Percentiles rank a stretch among this genome's conserved stretches.
Evolutionary conservation across 345 rosid species (phyloP).

Genomic region (Passiflora organensis): DNA sequence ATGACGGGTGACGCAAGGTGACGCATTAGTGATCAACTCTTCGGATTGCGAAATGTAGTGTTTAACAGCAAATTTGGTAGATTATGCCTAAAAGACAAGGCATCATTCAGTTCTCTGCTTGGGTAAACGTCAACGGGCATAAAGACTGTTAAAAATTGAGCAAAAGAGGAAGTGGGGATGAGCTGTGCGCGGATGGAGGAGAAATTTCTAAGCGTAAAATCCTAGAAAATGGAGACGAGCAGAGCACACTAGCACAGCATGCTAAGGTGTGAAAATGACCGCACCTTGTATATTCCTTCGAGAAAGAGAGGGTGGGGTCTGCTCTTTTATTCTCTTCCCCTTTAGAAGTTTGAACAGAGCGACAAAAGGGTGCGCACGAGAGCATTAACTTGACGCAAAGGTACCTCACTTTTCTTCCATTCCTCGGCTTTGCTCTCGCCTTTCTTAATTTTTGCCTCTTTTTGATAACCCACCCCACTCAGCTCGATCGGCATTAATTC

Average conservation of each 20-base stretch:
- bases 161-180: neutral
- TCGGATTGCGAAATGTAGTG: too few species aligned
- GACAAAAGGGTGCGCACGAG: slow-evolving; percentile 41
- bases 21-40: too few species aligned
- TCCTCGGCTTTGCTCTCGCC: slow-evolving; percentile 1
- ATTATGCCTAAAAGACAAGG: too few species aligned
- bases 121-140: too few species aligned
- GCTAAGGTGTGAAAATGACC: slow-evolving; percentile 50
- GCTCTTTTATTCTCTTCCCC: too few species aligned
- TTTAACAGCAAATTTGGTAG: too few species aligned
- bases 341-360: too few species aligned
- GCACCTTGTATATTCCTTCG: slow-evolving; percentile 60
- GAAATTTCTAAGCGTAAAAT: slow-evolving; percentile 24
- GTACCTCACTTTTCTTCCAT: slow-evolving; percentile 28
- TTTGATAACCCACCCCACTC: slow-evolving; percentile 4
- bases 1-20: too few species aligned
- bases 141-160: too few species aligned
- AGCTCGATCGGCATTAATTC: slow-evolving; percentile 7
- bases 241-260: too few species aligned
- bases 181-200: slow-evolving; percentile 2
- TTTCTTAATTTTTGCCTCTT: neutral
- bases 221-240: slow-evolving; percentile 38
- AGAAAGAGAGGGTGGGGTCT: slow-evolving; percentile 50
- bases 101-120: too few species aligned
- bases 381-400: slow-evolving; percentile 25